Conservation (phyloP, 768 basidiomycete genomes). For the Boletales sp. region DNA sequence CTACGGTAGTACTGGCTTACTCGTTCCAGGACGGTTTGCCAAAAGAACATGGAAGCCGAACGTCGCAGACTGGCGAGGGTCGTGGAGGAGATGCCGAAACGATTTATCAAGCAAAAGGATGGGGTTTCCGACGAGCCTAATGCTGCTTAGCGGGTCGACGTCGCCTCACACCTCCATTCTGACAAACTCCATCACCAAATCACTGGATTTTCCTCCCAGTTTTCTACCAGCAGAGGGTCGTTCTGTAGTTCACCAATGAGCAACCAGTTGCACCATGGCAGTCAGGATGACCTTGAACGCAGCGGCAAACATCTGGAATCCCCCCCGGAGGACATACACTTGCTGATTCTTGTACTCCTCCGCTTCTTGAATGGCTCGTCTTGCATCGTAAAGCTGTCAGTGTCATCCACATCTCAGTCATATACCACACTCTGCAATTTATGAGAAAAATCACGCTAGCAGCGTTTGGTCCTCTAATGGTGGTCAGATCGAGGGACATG, state of each 20-base stretch:
- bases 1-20: conserved; percentile 5
- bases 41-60: conserved; percentile 51
- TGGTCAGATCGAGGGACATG: conserved; percentile 4
- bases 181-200: conserved; percentile 46
- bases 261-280: too few relatives aligned
- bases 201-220: conserved; percentile 56
- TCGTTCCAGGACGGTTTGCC: conserved; percentile 57
- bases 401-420: conserved; percentile 1
- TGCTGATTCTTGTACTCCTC: conserved; percentile 47
- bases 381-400: conserved; percentile 63
- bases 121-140: conserved; percentile 9
- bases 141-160: neutral
- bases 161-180: neutral
- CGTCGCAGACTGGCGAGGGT: conserved; percentile 51
- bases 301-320: conserved; percentile 68
- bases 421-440: neutral
- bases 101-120: conserved; percentile 44
- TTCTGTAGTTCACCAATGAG: conserved; percentile 36
- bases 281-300: conserved; percentile 52
- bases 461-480: conserved; percentile 68
- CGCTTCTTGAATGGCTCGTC: conserved; percentile 41
- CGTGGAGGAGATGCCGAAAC: conserved; percentile 58
- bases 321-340: conserved; percentile 64
- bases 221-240: conserved; percentile 69
- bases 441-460: conserved; percentile 50